Evolutionary conservation across 331 rosid genomes (phyloP), one percentile per base, ranked within the genome.

Genomic region (Arachis monticola): DNA sequence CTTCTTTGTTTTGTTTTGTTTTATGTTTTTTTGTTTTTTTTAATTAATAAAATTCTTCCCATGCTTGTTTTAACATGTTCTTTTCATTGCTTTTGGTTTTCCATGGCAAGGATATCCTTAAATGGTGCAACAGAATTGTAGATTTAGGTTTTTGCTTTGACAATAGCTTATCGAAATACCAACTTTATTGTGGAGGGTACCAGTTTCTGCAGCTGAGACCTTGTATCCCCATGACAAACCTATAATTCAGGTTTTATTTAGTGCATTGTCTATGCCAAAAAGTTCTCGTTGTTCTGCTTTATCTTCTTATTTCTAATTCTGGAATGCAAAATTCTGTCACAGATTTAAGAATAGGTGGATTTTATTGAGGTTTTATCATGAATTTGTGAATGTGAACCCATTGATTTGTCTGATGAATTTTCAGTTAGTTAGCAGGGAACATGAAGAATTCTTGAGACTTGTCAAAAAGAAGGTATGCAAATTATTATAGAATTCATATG

Each of bases 81-180:
- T 61, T 72, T 30, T 10, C 42, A 17, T 53, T n/a, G 45, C 77
- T 51, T 76, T 64, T 72, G 62, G 10, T 80, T 81, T 55, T 80
- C 59, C 27, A 48, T 87, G 81, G 67, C 83, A 94, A 97, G 86
- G 96, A 94, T 85, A 92, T 94, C 73, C 91, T 94, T 77, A 94
- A 94, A 77, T 94, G 97, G 99, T 90, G 97, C 88, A 92, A 88
- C 76, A 95, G 99, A 66, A 85, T 94, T 53, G 81, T 58, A 4
- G 87, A 87, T 60, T 79, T 86, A 69, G 83, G 88, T 41, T 85
- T 91, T 55, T 69, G 77, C 78, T 83, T 81, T 87, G 79, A 69
- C 75, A 85, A 75, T 80, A 64, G 82, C 62, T 61, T 91, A 67
- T 81, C 94, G 30, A 81, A 75, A 66, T 73, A 85, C 31, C 87